Conservation (phyloP, 164 flowering plant species). For the Chloranthus sessilifolius region DNA sequence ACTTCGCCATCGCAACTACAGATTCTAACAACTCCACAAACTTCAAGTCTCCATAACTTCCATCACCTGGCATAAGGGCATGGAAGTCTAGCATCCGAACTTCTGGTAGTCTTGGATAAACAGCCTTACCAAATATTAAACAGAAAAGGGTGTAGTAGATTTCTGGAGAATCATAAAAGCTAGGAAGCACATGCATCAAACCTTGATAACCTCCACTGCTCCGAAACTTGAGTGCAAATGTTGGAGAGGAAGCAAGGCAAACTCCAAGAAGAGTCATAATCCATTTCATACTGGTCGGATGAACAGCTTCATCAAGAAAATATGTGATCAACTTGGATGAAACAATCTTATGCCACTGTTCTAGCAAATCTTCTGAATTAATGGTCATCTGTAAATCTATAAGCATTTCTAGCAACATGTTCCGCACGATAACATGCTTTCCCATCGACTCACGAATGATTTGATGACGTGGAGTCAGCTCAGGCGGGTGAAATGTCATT, state of each 20-base stretch:
- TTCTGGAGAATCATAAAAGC: slow-evolving; percentile 98
- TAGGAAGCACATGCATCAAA: slow-evolving; percentile 73
- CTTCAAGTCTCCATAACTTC: slow-evolving; percentile 64
- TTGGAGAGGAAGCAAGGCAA: slow-evolving; percentile 85
- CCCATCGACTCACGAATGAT: slow-evolving; percentile 90
- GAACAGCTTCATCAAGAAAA: slow-evolving; percentile 98
- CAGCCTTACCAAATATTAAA: slow-evolving; percentile 92
- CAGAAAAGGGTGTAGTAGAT: slow-evolving; percentile 91
- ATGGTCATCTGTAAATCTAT: slow-evolving; percentile 96
- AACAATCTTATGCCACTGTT: slow-evolving; percentile 97
- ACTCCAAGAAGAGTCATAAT: slow-evolving; percentile 98
- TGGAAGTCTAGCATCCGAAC: slow-evolving; percentile 99
- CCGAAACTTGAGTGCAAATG: slow-evolving; percentile 88
- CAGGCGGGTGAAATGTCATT: slow-evolving; percentile 98
- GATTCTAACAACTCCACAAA: slow-evolving; percentile 90
- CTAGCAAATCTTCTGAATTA: slow-evolving; percentile 79
- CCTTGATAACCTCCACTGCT: slow-evolving; percentile 92
- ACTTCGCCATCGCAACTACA: slow-evolving; percentile 87
- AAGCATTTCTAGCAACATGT: slow-evolving; percentile 96
- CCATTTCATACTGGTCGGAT: slow-evolving; percentile 99
- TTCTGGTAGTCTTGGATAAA: slow-evolving; percentile 97
- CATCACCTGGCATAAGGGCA: slow-evolving; percentile 90
- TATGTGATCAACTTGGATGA: slow-evolving; percentile 91
- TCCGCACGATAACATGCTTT: slow-evolving; percentile 95
- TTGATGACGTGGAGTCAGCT: slow-evolving; percentile 43